Evolutionary conservation across 2,329 filamentous ascomycete genomes (phyloP), one percentile per base, ranked within the genome.

Genomic region (Hawksworthiomyces lignivorus): DNA sequence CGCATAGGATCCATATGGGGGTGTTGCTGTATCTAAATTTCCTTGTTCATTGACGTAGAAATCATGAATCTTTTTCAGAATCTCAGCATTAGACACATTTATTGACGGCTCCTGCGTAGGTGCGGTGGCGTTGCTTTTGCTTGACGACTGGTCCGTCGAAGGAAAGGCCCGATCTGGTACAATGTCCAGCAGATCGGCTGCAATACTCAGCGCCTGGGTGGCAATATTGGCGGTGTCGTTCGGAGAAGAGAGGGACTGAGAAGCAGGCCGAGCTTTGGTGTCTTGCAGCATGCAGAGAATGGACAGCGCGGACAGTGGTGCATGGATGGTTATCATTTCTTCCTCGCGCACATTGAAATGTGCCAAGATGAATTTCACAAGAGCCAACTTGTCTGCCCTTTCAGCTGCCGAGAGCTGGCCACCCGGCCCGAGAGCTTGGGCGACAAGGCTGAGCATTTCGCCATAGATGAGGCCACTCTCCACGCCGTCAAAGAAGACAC

Each of bases 291-390:
- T 82, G 50, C 65, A 67, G 24, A 72, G 62, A 20, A 84, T 67
- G 4, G 80, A 77, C n/a, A 94, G 62, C 3, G 80, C 73, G 40
- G 84, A 73, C 21, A 94, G 63, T 26, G 90, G 90, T 22, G 89
- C 84, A 62, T 97, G 90, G 18, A 86, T 67, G 2, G 84, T 77
- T 14, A 94, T 63, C 90, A 98, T 97, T 56, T 98, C 94, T 60
- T 97, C 92, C 62, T 98, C 92, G 40, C 82, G 79, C 37, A 97
- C 76, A 59, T 96, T 97, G 70, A 98, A 98, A 52, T 90, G 83
- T 5, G 75, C 65, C 49, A 96, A 65, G 41, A 96, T 82, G 60
- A 97, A 98, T 47, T 75, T 77, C 41, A 89, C 80, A 31, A 96
- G 69, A 17, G 77, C 73, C 41, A 96, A 67, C 47, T 83, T 81